phyloP scores from a whole-genome alignment of 306 rosid genomes.

The Quercus agrifolia region DNA sequence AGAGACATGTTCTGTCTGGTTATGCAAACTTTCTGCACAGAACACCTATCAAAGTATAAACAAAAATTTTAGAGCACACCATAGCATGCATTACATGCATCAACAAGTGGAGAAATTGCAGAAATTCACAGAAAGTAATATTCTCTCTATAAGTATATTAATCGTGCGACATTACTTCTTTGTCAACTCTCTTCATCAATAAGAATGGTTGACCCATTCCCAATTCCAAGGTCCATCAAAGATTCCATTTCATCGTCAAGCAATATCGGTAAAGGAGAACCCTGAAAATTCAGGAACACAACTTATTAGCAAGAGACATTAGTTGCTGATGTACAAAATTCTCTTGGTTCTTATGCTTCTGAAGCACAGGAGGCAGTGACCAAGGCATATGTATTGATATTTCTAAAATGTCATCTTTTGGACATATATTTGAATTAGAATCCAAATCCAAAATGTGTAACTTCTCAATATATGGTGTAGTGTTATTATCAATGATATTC shows the following conservation, averaged over 20 bases:
- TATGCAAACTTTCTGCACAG: not conserved
- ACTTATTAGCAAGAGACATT: not conserved
- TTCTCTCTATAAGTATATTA: not conserved
- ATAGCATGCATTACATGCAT: not conserved
- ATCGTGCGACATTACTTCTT: not conserved
- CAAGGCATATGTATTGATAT: not conserved
- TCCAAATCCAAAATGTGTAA: not conserved
- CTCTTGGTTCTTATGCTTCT: not conserved
- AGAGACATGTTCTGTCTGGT: not conserved
- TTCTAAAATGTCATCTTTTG: not conserved
- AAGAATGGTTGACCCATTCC: conserved; percentile 65
- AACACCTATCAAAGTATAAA: not conserved
- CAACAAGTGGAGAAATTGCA: not conserved
- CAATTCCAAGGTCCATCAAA: conserved; percentile 67
- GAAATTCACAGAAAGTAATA: not conserved
- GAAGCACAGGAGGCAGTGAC: not conserved
- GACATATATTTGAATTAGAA: not conserved
- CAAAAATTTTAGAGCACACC: not conserved
- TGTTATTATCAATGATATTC: conserved; percentile 12
- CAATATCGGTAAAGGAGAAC: conserved; percentile 70
- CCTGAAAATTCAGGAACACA: conserved; percentile 44
- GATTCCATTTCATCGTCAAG: conserved; percentile 76
- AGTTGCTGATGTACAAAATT: not conserved
- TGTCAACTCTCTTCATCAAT: conserved; percentile 69
- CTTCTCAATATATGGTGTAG: conserved; percentile 1